phyloP scores from a whole-genome alignment of 78 protist genomes.

The Guillardia theta region DNA sequence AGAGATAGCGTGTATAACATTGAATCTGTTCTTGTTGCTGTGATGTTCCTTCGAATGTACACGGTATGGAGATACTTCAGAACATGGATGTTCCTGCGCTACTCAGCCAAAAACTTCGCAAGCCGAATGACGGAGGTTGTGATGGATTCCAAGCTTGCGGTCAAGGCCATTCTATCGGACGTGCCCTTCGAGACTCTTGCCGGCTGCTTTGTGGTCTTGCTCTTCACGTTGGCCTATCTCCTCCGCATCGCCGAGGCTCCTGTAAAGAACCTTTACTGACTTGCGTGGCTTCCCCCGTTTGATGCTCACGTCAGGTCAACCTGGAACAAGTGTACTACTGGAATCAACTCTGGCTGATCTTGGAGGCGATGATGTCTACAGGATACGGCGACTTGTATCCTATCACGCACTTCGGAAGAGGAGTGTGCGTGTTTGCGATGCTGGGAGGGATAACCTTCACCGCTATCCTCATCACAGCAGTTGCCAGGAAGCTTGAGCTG shows the following conservation, averaged over 20 bases:
- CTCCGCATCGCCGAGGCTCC: slow-evolving; percentile 22
- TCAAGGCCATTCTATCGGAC: background rate
- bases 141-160: background rate
- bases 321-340: background rate
- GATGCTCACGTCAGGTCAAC: no score
- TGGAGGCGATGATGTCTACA: background rate
- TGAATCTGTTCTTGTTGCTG: background rate
- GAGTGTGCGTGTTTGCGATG: background rate
- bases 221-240: background rate
- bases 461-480: background rate
- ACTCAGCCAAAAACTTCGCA: background rate
- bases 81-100: background rate
- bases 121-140: background rate
- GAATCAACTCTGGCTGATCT: background rate
- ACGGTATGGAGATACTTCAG: background rate
- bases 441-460: background rate
- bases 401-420: background rate
- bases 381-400: slow-evolving; percentile 19
- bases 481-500: background rate
- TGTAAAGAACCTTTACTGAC: no score
- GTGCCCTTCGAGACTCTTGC: background rate
- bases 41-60: slow-evolving; percentile 24
- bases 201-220: background rate
- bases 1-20: background rate
- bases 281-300: no score